Conservation (phyloP, 2,329 filamentous ascomycete genomes). For the Albophoma yamanashiensis region DNA sequence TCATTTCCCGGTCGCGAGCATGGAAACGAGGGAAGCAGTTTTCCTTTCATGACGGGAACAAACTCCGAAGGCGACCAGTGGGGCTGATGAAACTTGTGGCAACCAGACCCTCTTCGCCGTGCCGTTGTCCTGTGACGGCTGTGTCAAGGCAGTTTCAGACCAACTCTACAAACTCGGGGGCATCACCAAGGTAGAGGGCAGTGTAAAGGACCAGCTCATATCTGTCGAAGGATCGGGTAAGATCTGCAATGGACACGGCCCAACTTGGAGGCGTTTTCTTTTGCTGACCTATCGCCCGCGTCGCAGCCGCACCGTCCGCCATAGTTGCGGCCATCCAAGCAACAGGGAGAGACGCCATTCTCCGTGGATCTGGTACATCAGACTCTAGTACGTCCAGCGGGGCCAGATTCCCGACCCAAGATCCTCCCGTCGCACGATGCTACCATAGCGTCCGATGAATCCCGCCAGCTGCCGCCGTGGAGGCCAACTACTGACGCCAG, state of each 20-base stretch:
- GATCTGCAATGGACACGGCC: constrained; percentile 3
- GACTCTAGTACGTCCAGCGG: constrained; percentile 52
- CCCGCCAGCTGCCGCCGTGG: not conserved
- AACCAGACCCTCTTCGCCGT: constrained; percentile 85
- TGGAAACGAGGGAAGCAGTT: not conserved
- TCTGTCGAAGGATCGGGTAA: constrained; percentile 73
- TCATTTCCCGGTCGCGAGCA: not conserved
- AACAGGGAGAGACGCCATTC: constrained; percentile 86
- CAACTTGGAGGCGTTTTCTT: not conserved
- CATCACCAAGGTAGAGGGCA: constrained; percentile 72
- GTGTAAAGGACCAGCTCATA: constrained; percentile 73
- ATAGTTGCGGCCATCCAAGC: constrained; percentile 83
- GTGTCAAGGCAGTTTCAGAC: constrained; percentile 75
- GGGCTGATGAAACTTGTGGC: constrained; percentile 23
- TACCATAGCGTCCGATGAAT: not conserved
- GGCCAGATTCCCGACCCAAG: constrained; percentile 1
- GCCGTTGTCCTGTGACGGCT: constrained; percentile 81
- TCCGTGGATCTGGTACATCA: constrained; percentile 77
- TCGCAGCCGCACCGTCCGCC: constrained; percentile 66
- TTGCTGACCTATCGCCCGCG: not conserved
- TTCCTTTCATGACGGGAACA: not conserved
- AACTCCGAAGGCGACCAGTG: not conserved
- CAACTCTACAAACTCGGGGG: constrained; percentile 68
- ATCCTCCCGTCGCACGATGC: not conserved
- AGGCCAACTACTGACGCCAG: not conserved